Conservation (phyloP, 2,329 filamentous ascomycete species). For the Exophiala alcalophila region DNA sequence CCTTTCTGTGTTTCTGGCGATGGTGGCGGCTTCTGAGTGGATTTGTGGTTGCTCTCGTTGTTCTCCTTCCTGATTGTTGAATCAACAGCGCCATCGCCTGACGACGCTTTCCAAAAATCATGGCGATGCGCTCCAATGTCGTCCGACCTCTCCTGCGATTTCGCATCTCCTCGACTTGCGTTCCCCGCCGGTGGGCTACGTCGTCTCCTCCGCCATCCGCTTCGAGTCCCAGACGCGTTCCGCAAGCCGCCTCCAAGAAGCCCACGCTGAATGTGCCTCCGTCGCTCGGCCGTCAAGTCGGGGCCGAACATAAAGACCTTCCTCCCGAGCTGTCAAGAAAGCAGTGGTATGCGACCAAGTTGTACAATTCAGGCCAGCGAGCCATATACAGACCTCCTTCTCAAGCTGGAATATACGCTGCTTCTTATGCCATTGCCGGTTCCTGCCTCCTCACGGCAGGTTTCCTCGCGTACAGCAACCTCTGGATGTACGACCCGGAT, state of each 20-base stretch:
- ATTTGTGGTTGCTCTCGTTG: neutral
- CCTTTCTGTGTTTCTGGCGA: neutral
- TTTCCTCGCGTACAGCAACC: slow-evolving; percentile 17
- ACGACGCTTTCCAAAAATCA: neutral
- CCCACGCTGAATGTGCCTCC: neutral
- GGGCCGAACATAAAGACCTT: slow-evolving; percentile 4
- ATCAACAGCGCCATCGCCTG: too few relatives aligned
- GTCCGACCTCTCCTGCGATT: slow-evolving; percentile 11
- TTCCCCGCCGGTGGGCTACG: slow-evolving; percentile 11
- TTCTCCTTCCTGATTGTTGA: slow-evolving; percentile 1
- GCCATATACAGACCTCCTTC: slow-evolving; percentile 21
- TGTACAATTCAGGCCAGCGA: slow-evolving; percentile 18
- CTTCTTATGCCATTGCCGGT: slow-evolving; percentile 19
- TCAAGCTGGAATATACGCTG: slow-evolving; percentile 18
- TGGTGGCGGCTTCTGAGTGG: neutral
- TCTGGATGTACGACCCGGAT: slow-evolving; percentile 13
- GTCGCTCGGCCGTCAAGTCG: too few relatives aligned
- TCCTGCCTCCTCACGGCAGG: slow-evolving; percentile 13
- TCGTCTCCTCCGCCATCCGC: slow-evolving; percentile 4
- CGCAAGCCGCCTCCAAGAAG: neutral
- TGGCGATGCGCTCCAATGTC: slow-evolving; percentile 7
- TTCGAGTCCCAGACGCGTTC: neutral
- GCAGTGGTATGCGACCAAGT: slow-evolving; percentile 20
- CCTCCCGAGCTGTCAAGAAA: slow-evolving; percentile 12
- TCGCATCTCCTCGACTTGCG: slow-evolving; percentile 4